Conservation (phyloP, 805 yeast species). For the Candida sakaeoensis region DNA sequence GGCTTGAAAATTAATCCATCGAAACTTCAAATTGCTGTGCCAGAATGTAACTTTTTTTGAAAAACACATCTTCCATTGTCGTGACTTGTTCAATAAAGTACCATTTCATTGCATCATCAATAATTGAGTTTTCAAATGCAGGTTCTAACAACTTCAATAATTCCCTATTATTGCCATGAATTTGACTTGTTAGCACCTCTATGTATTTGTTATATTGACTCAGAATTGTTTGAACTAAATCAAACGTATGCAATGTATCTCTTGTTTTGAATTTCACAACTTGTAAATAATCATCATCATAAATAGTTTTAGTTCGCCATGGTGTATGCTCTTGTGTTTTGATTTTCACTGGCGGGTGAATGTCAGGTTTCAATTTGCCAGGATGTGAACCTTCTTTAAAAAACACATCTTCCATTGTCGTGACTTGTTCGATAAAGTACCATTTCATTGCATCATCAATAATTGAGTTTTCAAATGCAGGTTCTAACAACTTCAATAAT, state of each 20-base stretch:
- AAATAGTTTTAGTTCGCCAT: constrained; percentile 2
- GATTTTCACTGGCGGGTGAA: constrained; percentile 5
- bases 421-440: neutral
- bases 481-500: neutral
- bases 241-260: no score
- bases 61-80: constrained; percentile 1
- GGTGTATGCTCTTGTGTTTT: neutral
- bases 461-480: neutral
- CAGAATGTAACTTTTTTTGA: neutral
- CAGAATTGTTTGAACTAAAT: no score
- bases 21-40: no score
- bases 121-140: neutral
- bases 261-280: no score
- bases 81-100: neutral
- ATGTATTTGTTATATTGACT: no score
- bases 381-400: constrained; percentile 1
- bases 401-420: neutral
- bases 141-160: neutral
- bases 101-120: no score
- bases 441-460: no score
- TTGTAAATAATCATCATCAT: no score
- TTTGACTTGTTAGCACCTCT: no score
- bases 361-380: neutral
- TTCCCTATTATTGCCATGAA: no score
- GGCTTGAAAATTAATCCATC: no score